These are phyloP conservation scores for Phaffomyces antillensis DNA, from an alignment of 805 yeast species.

Conservation along the genomic window DNA sequence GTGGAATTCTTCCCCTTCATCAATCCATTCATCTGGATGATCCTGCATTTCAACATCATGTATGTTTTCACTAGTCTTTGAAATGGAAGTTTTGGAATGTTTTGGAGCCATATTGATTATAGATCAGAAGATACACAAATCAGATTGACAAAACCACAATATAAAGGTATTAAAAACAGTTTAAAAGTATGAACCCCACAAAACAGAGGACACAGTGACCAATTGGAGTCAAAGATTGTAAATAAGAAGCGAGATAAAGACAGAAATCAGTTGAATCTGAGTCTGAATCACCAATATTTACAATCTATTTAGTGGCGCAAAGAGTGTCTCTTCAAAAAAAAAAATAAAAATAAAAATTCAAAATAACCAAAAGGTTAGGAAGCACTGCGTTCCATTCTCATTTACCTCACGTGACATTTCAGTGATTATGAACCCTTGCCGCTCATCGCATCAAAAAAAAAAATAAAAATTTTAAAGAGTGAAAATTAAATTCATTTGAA, in stretches of 20 bases:
- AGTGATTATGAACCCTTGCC: background rate
- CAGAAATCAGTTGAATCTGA: too few relatives aligned
- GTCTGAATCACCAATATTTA: too few relatives aligned
- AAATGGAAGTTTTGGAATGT: background rate
- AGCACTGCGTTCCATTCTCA: too few relatives aligned
- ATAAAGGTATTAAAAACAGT: too few relatives aligned
- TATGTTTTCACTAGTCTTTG: background rate
- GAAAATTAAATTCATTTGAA: background rate
- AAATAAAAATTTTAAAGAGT: background rate
- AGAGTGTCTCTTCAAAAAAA: background rate
- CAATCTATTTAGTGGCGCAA: too few relatives aligned
- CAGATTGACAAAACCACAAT: too few relatives aligned
- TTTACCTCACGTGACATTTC: background rate
- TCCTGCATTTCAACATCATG: constrained; percentile 4
- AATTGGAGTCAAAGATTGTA: too few relatives aligned
- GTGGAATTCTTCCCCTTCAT: constrained; percentile 12
- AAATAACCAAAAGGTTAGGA: background rate
- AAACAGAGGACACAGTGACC: too few relatives aligned
- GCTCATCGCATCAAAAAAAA: background rate
- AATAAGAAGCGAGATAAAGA: too few relatives aligned
- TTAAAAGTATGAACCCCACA: too few relatives aligned
- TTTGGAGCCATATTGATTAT: constrained; percentile 3
- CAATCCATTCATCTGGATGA: constrained; percentile 14
- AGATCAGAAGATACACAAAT: background rate
- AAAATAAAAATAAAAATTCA: too few relatives aligned